Conservation (phyloP, 2,329 filamentous ascomycete genomes). For the Xylaria digitata region DNA sequence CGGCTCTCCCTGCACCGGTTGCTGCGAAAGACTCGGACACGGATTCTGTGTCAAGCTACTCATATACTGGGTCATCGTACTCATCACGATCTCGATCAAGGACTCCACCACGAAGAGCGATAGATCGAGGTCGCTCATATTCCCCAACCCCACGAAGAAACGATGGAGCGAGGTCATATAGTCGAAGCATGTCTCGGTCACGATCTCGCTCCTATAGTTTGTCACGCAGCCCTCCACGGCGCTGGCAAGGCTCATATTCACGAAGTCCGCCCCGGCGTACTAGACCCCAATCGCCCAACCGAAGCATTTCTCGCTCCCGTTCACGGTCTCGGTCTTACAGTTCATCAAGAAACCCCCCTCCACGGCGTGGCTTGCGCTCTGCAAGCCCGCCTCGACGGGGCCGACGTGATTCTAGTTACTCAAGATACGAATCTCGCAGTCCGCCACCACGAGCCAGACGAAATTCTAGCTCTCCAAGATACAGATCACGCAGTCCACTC, state of each 20-base stretch:
- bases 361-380: slow-evolving; percentile 21
- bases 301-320: slow-evolving; percentile 32
- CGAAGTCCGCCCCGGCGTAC: slow-evolving; percentile 50
- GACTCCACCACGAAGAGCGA: slow-evolving; percentile 52
- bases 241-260: slow-evolving; percentile 47
- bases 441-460: slow-evolving; percentile 37
- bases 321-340: slow-evolving; percentile 37
- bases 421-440: slow-evolving; percentile 39
- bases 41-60: slow-evolving; percentile 82
- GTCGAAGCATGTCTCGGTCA: slow-evolving; percentile 52
- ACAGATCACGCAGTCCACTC: slow-evolving; percentile 35
- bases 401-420: slow-evolving; percentile 31
- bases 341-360: slow-evolving; percentile 34
- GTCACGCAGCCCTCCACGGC: slow-evolving; percentile 47
- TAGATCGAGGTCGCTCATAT: slow-evolving; percentile 53
- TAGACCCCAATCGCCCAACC: slow-evolving; percentile 48
- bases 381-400: slow-evolving; percentile 30
- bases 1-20: slow-evolving; percentile 75
- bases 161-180: slow-evolving; percentile 50
- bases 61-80: slow-evolving; percentile 73
- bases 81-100: slow-evolving; percentile 63
- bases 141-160: slow-evolving; percentile 51
- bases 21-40: slow-evolving; percentile 70
- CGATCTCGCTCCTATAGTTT: slow-evolving; percentile 48
- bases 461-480: slow-evolving; percentile 34